Conservation (phyloP, 164 flowering plant species). For the Chimonanthus salicifolius region DNA sequence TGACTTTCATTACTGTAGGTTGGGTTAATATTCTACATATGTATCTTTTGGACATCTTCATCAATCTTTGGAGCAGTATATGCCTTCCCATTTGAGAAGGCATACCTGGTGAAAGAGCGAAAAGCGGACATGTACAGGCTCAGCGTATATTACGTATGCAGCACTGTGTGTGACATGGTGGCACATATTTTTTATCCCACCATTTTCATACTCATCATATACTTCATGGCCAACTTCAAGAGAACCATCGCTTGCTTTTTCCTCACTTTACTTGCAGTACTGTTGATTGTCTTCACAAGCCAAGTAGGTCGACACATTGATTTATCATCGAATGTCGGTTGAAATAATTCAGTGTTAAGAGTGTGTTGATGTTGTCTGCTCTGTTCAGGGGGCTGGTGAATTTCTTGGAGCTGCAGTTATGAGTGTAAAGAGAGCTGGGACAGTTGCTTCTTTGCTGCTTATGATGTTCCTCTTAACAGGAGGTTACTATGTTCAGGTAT, state of each 20-base stretch:
- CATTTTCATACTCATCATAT: conserved; percentile 69
- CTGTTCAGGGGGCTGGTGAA: conserved; percentile 87
- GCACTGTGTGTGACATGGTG: conserved; percentile 92
- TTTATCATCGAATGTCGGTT: background rate
- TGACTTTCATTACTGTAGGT: conserved; percentile 35
- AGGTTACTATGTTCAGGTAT: conserved; percentile 96
- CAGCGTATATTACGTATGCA: conserved; percentile 75
- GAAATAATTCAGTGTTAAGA: background rate
- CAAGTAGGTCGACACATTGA: conserved; percentile 46
- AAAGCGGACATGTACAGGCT: conserved; percentile 96
- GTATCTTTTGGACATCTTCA: conserved; percentile 96
- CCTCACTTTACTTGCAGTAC: conserved; percentile 52
- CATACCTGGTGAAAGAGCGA: conserved; percentile 76
- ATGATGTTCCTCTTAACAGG: conserved; percentile 98
- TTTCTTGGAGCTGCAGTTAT: conserved; percentile 86
- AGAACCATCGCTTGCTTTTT: conserved; percentile 78
- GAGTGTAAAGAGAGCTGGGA: conserved; percentile 89
- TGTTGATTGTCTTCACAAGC: conserved; percentile 71
- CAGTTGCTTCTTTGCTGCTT: conserved; percentile 70
- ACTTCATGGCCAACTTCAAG: conserved; percentile 95
- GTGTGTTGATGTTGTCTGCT: background rate
- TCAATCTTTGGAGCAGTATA: conserved; percentile 94
- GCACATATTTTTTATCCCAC: conserved; percentile 83
- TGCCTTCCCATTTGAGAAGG: conserved; percentile 88
- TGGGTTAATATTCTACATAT: conserved; percentile 88